Base-by-base conservation (phyloP, 1,284 basidiomycete genomes). In the Phellinidium pouzarii region DNA sequence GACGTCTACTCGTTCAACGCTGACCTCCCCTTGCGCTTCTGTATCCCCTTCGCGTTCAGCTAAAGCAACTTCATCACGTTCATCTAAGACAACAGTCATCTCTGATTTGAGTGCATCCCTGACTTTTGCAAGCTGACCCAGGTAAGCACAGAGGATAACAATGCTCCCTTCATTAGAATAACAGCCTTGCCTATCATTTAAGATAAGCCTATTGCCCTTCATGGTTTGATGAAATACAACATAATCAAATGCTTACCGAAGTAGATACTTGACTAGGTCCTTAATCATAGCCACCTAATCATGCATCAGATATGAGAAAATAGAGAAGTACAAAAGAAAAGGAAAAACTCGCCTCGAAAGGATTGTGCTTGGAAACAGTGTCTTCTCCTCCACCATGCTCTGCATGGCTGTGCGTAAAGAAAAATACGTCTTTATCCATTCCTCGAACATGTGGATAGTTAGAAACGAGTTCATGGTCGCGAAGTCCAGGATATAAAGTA, bases 61-160 rank as follows among this genome's bases (percentile, higher is more conserved):
- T 0, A 88, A 71, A 6, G 74, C 74, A 5, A 71, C 73, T 60
- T 81, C 72, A 58, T 90, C 87, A 4, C 80, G 72, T 50, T 87
- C 86, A 58, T 87, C 84, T 27, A 90, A 74, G 20, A 82, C 65
- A 2, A 87, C 76, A 0, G 76, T 73, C 11, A 90, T 73, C 46
- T 78, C 56, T 34, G 67, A 60, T 19, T 63, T 58, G 6, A 85
- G 65, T 0, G 73, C 75, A 50, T 79, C 74, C 27, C 78, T 68
- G 9, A 88, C 69, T 29, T 74, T 72, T 2, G 77, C 73, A 1
- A 90, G 70, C 60, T 89, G 87, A 0, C 87, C 84, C 3, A 87
- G 75, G 61, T 89, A 89, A 0, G 84, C 84, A 59, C 83, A 86
- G 8, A 90, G 66, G 6, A 90, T 80, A 6, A 82, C 84, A 34